These are phyloP conservation scores for Anethum foeniculum DNA, from an alignment of 140 eudicot genomes.

Conservation along the genomic window DNA sequence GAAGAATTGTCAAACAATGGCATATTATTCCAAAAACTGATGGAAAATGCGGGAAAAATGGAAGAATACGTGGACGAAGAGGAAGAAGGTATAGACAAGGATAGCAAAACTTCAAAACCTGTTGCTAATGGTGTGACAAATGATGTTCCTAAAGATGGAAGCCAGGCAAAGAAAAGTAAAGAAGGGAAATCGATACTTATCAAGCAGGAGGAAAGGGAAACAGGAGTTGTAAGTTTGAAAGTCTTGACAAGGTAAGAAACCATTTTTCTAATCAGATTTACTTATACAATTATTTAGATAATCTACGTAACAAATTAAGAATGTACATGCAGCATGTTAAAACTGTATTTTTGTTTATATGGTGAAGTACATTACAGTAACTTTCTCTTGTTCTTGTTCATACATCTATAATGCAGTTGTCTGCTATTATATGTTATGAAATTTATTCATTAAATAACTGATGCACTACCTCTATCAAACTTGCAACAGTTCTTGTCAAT, in stretches of 20 bases:
- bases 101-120: constrained; percentile 29
- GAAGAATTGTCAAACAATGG: constrained; percentile 80
- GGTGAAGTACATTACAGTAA: not conserved
- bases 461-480: not conserved
- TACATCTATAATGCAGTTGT: not conserved
- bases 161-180: constrained; percentile 35
- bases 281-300: not conserved
- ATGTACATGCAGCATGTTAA: not conserved
- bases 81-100: constrained; percentile 25
- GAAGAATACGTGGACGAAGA: constrained; percentile 67
- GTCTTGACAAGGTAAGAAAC: constrained; percentile 63
- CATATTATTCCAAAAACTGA: constrained; percentile 58
- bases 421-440: not conserved
- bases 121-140: constrained; percentile 31
- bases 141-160: constrained; percentile 41
- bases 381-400: not conserved
- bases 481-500: not conserved
- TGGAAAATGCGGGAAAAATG: constrained; percentile 99
- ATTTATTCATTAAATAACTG: not conserved
- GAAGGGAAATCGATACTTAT: constrained; percentile 72
- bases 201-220: constrained; percentile 90
- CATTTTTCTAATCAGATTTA: not conserved
- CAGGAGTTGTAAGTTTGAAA: constrained; percentile 73
- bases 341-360: not conserved
- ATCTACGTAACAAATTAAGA: not conserved